Evolutionary conservation across 768 basidiomycete genomes (phyloP).

Genomic region (Kwoniella newhampshirensis): DNA sequence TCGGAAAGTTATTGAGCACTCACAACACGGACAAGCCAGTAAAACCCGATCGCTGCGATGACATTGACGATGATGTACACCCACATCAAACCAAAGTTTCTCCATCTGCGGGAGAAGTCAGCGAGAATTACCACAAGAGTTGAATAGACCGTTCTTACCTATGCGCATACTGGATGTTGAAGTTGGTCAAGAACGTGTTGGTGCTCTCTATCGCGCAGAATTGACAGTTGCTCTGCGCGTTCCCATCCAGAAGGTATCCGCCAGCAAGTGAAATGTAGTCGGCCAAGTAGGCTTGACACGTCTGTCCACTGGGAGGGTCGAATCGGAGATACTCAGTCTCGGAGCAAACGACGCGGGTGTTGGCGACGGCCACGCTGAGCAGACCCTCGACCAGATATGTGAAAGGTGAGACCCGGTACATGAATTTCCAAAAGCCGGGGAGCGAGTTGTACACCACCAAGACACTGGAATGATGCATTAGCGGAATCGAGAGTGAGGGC

Average conservation of each 20-base stretch:
- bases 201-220: conserved; percentile 69
- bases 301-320: conserved; percentile 70
- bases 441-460: conserved; percentile 37
- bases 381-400: conserved; percentile 51
- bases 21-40: conserved; percentile 45
- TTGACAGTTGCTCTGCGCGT: conserved; percentile 63
- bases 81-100: conserved; percentile 61
- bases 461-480: conserved; percentile 34
- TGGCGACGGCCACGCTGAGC: conserved; percentile 58
- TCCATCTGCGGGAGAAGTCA: conserved; percentile 54
- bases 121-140: too few relatives aligned
- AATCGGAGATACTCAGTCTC: conserved; percentile 70
- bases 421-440: conserved; percentile 53
- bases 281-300: conserved; percentile 69
- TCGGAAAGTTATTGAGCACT: conserved; percentile 7
- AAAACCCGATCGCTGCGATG: conserved; percentile 36
- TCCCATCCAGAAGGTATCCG: conserved; percentile 72
- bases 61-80: conserved; percentile 54
- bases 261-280: conserved; percentile 64
- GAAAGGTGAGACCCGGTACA: conserved; percentile 53
- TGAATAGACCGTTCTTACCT: conserved; percentile 26
- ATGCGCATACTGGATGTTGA: conserved; percentile 65
- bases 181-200: conserved; percentile 60
- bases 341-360: conserved; percentile 65
- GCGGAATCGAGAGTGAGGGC: not conserved